Base-by-base conservation (phyloP, 495 filamentous ascomycete species). In the Tuber indicum region DNA sequence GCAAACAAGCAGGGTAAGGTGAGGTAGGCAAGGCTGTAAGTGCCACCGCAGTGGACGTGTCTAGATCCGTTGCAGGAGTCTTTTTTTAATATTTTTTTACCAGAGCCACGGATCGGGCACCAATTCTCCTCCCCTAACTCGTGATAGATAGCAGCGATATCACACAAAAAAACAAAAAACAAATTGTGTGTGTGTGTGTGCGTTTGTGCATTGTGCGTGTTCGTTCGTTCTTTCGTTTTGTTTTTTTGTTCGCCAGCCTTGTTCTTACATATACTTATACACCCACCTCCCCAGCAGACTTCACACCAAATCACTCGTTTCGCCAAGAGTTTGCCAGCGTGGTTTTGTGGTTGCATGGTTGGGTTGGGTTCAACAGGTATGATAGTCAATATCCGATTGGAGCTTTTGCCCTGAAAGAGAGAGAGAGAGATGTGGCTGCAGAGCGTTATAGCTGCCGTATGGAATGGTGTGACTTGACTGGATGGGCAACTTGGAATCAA, bases 241-340 rank as follows among this genome's bases (percentile, higher is more conserved):
- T 2, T 41, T 41, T 41, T 41, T 41, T 41, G n/a, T 66, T 66
- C 26, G 26, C 17, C 58, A 66, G 26, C 58, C 58, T 66, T 66
- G 58, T 36, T 17, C 58, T 41, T 41, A 41, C 39, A 41, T 41
- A 41, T 41, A 41, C 39, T 1, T 41, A 41, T 41, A 41, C 39
- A 41, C 39, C 39, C 39, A 41, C 39, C 39, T n/a, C 39, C 16
- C 58, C n/a, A n/a, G n/a, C 1, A 62, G 58, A 36, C 26, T 66
- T 66, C 58, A 66, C 58, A 3, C 32, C 14, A 36, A 12, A 66
- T 66, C 58, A 66, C 58, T 66, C 58, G 58, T 66, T 66, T 66
- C 16, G 58, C 58, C 58, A 66, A 66, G 58, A 66, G 58, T 36
- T 66, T 66, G 58, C 58, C 58, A 66, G 58, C 58, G 58, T 66